Evolutionary conservation across 202 grass and related monocot genomes (phyloP).

Genomic region (Brachypodium distachyon): DNA sequence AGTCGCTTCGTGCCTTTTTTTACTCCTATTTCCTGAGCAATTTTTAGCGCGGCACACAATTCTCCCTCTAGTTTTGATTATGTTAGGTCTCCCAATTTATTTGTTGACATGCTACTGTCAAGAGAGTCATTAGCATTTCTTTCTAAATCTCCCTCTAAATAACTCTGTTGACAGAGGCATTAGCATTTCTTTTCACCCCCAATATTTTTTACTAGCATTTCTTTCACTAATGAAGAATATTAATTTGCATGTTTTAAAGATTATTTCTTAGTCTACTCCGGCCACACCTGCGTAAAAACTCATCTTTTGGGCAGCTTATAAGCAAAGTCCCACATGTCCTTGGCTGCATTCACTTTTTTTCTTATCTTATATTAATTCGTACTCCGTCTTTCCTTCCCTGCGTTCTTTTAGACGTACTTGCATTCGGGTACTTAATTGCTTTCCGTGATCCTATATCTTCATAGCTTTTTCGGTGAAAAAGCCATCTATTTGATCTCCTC

Average conservation of each 20-base stretch:
- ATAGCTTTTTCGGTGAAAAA: not conserved
- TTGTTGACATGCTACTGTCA: not conserved
- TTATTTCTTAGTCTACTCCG: not conserved
- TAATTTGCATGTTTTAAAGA: not conserved
- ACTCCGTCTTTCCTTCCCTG: slow-evolving; percentile 3
- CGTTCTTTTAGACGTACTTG: slow-evolving; percentile 11
- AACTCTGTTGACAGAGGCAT: too few species aligned
- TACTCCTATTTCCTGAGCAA: slow-evolving; percentile 1
- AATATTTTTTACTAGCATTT: not conserved
- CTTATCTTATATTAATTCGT: too few species aligned
- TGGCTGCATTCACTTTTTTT: slow-evolving; percentile 10
- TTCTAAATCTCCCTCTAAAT: too few species aligned
- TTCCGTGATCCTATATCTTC: not conserved
- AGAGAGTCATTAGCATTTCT: not conserved
- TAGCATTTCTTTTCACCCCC: too few species aligned
- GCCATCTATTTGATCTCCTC: not conserved
- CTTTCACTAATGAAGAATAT: not conserved
- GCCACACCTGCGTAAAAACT: not conserved
- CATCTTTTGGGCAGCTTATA: slow-evolving; percentile 1
- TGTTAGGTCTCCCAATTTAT: not conserved
- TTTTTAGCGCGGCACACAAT: not conserved
- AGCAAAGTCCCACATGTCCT: slow-evolving; percentile 9
- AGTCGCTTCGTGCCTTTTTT: slow-evolving; percentile 27
- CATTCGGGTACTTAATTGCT: not conserved
- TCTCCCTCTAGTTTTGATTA: slow-evolving; percentile 1